phyloP scores from a whole-genome alignment of 768 basidiomycete species.

The Cyathus striatus region DNA sequence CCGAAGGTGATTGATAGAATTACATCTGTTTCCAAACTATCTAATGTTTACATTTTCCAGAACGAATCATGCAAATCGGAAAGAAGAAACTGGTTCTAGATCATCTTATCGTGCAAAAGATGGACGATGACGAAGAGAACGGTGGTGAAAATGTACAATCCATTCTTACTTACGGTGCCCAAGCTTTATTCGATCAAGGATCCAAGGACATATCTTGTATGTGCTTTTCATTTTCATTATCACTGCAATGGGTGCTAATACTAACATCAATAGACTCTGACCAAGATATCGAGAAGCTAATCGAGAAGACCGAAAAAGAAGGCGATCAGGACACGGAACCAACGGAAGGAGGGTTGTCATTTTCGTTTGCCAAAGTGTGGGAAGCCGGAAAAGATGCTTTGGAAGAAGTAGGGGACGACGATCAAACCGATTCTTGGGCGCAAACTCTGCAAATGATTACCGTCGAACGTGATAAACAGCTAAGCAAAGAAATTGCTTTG shows the following conservation, averaged over 20 bases:
- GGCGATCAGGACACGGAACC: slow-evolving; percentile 47
- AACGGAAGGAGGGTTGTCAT: slow-evolving; percentile 53
- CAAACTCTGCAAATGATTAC: slow-evolving; percentile 56
- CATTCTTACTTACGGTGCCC: slow-evolving; percentile 85
- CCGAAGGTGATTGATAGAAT: slow-evolving; percentile 68
- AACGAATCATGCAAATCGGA: slow-evolving; percentile 88
- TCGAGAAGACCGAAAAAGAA: slow-evolving; percentile 80
- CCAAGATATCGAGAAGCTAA: slow-evolving; percentile 78
- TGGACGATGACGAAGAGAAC: slow-evolving; percentile 79
- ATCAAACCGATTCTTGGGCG: slow-evolving; percentile 78
- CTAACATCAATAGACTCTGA: slow-evolving; percentile 53
- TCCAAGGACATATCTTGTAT: slow-evolving; percentile 70
- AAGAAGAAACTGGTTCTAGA: slow-evolving; percentile 94
- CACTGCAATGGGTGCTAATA: no score
- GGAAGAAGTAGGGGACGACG: slow-evolving; percentile 63
- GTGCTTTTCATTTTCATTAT: background rate
- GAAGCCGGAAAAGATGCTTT: slow-evolving; percentile 68
- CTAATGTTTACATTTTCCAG: slow-evolving; percentile 31
- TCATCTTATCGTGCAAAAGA: slow-evolving; percentile 93
- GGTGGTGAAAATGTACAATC: slow-evolving; percentile 78
- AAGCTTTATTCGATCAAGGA: slow-evolving; percentile 67
- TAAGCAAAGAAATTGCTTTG: slow-evolving; percentile 39
- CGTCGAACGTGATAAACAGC: slow-evolving; percentile 33
- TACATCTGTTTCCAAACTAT: background rate
- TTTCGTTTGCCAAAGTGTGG: slow-evolving; percentile 93